Evolutionary conservation across 352 stramenopile species (phyloP).

Genomic region (Phytopythium oedochilum): DNA sequence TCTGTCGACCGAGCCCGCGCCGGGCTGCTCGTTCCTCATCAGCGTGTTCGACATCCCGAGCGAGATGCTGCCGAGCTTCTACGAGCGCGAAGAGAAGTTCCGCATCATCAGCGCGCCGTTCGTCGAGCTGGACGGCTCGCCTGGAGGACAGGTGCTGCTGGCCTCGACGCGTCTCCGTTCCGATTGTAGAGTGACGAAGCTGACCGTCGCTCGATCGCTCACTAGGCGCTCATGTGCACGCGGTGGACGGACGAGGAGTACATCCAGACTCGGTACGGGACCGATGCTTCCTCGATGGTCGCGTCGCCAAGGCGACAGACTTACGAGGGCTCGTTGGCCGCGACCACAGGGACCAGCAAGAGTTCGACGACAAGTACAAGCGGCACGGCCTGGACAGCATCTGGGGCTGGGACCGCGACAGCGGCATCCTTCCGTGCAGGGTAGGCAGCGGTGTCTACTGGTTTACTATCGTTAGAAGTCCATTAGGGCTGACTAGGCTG

Average conservation of each 20-base stretch:
- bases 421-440: constrained; percentile 83
- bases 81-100: constrained; percentile 88
- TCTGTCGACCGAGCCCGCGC: constrained; percentile 63
- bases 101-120: constrained; percentile 80
- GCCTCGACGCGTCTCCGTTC: neutral
- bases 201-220: neutral
- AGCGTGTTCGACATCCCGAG: constrained; percentile 68
- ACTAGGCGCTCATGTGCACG: constrained; percentile 80
- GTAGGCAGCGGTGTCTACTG: constrained; percentile 15
- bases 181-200: neutral
- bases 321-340: neutral
- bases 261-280: constrained; percentile 35
- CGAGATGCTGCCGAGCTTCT: constrained; percentile 54
- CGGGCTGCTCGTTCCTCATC: constrained; percentile 56
- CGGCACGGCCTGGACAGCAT: constrained; percentile 86
- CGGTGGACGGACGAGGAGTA: constrained; percentile 88
- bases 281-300: neutral
- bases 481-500: neutral
- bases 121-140: constrained; percentile 46
- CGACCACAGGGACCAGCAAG: constrained; percentile 57
- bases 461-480: neutral
- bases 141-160: constrained; percentile 11
- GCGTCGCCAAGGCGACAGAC: neutral
- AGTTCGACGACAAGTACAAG: constrained; percentile 84
- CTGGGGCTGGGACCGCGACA: constrained; percentile 84